phyloP scores from a whole-genome alignment of 176 grass and related monocot species.

The Aegilops speltoides region DNA sequence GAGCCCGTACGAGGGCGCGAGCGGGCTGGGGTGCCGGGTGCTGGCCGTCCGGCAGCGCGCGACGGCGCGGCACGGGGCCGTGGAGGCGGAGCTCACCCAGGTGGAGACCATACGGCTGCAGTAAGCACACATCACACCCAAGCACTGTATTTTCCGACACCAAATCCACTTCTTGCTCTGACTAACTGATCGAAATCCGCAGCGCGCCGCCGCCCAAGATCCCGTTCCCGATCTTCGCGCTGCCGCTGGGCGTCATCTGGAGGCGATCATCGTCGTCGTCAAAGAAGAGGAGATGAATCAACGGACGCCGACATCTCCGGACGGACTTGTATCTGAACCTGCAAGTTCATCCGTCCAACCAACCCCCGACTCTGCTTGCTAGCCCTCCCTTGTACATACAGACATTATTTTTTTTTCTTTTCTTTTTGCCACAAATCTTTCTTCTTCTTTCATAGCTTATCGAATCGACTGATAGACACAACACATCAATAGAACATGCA shows the following conservation, averaged over 20 bases:
- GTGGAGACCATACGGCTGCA: constrained; percentile 67
- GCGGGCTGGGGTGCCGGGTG: constrained; percentile 72
- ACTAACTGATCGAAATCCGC: neutral
- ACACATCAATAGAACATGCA: no score
- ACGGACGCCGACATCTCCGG: no score
- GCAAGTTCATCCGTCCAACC: no score
- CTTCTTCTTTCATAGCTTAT: no score
- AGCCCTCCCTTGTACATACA: no score
- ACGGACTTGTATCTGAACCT: no score
- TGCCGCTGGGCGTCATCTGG: constrained; percentile 56
- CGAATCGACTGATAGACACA: no score
- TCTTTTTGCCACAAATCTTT: no score
- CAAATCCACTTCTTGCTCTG: neutral
- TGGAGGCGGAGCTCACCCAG: constrained; percentile 80
- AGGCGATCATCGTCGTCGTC: constrained; percentile 35
- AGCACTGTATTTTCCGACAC: neutral
- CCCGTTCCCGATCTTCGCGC: constrained; percentile 70
- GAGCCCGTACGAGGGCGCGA: constrained; percentile 29
- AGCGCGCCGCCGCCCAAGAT: constrained; percentile 64
- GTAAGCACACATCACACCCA: constrained; percentile 23
- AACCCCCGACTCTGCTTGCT: no score
- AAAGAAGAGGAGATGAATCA: constrained; percentile 42
- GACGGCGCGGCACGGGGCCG: constrained; percentile 37
- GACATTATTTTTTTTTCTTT: no score
- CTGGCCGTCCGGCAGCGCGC: constrained; percentile 67